Base-by-base conservation (phyloP, 768 basidiomycete genomes). In the Xerocomellus intermedius region DNA sequence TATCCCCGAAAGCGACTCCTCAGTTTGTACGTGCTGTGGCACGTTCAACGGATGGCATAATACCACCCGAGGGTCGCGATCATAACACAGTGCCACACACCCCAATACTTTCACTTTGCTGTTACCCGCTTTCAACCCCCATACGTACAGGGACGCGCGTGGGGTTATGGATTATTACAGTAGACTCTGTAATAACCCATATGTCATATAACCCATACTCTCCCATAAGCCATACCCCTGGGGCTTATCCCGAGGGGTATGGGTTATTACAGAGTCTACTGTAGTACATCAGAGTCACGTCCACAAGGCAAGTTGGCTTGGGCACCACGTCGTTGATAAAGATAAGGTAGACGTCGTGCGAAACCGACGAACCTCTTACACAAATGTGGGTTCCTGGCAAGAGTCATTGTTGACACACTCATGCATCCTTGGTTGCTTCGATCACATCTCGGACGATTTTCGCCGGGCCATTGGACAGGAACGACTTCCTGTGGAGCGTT, bases 381-480 rank as follows among this genome's bases (percentile, higher is more conserved):
- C 30, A 30, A 30, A 30, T 10, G 10, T 10, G 30, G 30, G 28
- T 22, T 19, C 13, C 26, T 21, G 30, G 33, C 19, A 22, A 21
- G 43, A 21, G 43, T 37, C 50, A 21, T 19, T 9, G 26, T 45
- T 42, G 36, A 42, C n/a, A n/a, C n/a, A n/a, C 56, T 8, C 33
- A 33, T 42, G 17, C n/a, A n/a, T 38, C 16, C 22, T 19, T 28
- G 28, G 19, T 19, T 22, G 12, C 50, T 38, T 38, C 50, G 48
- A 50, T 50, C 42, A 30, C 42, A 55, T 52, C 50, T 50, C 54
- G 62, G 58, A 47, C 24, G 44, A 48, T 51, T 42, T 44, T 48
- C 45, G 17, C 58, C 54, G 42, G 28, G 16, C 35, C 13, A 22
- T n/a, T 38, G 54, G 42, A 16, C 21, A 21, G 43, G 45, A 16